Base-by-base conservation (phyloP, 2,329 filamentous ascomycete genomes). In the Penicillium sp. region DNA sequence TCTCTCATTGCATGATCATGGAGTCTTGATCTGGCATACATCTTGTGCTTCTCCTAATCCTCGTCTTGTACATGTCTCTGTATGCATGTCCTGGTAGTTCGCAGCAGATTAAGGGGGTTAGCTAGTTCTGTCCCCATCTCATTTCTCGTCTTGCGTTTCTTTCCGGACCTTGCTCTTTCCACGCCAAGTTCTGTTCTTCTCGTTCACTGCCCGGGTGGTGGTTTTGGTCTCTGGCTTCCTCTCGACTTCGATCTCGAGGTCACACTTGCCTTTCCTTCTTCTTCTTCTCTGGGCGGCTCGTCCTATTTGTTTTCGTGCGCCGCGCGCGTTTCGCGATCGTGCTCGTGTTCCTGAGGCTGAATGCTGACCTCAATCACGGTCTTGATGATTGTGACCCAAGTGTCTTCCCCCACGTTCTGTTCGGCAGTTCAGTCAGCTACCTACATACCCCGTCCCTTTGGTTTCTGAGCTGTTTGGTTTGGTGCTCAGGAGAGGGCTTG, bases 1-100 rank as follows among this genome's bases (percentile, higher is more conserved):
- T 65, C 57, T 60, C 59, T 58, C 65, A 63, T 65, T 74, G 72
- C 72, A 75, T 75, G 72, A 71, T 71, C 64, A 67, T 71, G 72
- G 73, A 74, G 72, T 76, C 72, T 68, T 71, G 71, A 69, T 71
- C 70, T 66, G 70, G 69, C 67, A 72, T 71, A 67, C 66, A 69
- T 67, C 55, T 64, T 61, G 60, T 66, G 61, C 38, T 45, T 45
- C 41, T 54, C 61, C 59, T 64, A 60, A 58, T 66, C 61, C 43
- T 31, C 25, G n/a, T 54, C 62, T 31, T 73, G 71, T 73, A 74
- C 63, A 74, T 73, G 72, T 62, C 68, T 59, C 67, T 55, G 62
- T 61, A 65, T 64, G 67, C 62, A 65, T 66, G 53, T 49, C 60
- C 56, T 63, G 51, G 55, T 38, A 57, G 47, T 47, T 52, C 39